phyloP scores from a whole-genome alignment of 2,329 filamentous ascomycete species.

The Acarospora socialis region DNA sequence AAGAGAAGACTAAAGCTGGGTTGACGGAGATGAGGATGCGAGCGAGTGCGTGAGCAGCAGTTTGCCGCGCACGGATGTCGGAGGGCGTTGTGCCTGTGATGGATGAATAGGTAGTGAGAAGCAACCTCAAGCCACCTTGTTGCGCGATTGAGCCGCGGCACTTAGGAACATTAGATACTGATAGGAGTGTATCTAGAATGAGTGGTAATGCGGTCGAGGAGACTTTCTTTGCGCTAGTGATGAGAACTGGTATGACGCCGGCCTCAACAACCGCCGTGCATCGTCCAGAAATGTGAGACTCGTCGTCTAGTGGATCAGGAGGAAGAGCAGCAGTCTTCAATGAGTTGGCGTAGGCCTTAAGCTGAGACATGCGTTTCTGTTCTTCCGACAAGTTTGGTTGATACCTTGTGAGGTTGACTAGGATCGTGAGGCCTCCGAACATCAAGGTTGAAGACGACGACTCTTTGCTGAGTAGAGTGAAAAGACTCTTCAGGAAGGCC shows the following conservation, averaged over 20 bases:
- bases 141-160: slow-evolving; percentile 72
- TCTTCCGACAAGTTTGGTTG: slow-evolving; percentile 68
- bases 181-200: slow-evolving; percentile 61
- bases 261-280: slow-evolving; percentile 69
- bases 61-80: slow-evolving; percentile 30
- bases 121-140: slow-evolving; percentile 79
- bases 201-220: slow-evolving; percentile 58
- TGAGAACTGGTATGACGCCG: slow-evolving; percentile 61
- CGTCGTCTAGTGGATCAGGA: slow-evolving; percentile 56
- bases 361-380: slow-evolving; percentile 77
- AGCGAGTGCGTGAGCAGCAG: slow-evolving; percentile 65
- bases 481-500: slow-evolving; percentile 53
- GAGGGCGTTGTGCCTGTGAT: slow-evolving; percentile 20
- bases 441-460: slow-evolving; percentile 51
- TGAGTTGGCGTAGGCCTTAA: slow-evolving; percentile 88
- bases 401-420: slow-evolving; percentile 74
- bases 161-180: slow-evolving; percentile 58
- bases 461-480: slow-evolving; percentile 40
- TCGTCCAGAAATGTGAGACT: slow-evolving; percentile 58
- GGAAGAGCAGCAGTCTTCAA: slow-evolving; percentile 45
- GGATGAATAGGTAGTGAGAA: slow-evolving; percentile 41
- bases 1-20: slow-evolving; percentile 70
- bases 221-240: slow-evolving; percentile 58
- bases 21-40: slow-evolving; percentile 79
- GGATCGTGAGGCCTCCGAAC: slow-evolving; percentile 69